Percentiles rank a stretch among this genome's conserved stretches.
Evolutionary conservation across 306 rosid genomes (phyloP).

Genomic region (Rosa chinensis): DNA sequence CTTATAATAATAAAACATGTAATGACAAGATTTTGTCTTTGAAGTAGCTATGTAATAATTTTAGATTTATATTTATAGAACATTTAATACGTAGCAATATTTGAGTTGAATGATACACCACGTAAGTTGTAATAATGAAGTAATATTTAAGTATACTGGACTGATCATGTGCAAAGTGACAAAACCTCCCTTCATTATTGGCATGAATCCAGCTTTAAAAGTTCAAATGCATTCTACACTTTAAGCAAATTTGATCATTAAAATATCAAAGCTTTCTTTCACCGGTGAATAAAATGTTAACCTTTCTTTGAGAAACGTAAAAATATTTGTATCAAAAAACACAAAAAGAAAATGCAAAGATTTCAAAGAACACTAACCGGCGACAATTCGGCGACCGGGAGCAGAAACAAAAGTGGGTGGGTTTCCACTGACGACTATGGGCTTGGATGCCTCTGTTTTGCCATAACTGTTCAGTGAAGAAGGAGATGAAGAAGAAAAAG

Average conservation of each 20-base stretch:
- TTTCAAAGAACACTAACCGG: slow-evolving; percentile 54
- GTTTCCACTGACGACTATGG: slow-evolving; percentile 74
- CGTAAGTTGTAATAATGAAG: background rate
- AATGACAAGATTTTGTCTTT: background rate
- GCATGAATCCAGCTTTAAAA: background rate
- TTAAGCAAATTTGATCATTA: slow-evolving; percentile 13
- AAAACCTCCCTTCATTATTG: background rate
- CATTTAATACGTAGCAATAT: background rate
- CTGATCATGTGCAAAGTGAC: background rate
- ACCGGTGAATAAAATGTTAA: background rate
- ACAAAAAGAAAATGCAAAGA: background rate
- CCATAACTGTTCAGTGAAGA: slow-evolving; percentile 37
- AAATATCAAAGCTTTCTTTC: background rate
- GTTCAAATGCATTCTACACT: slow-evolving; percentile 3
- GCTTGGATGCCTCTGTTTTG: slow-evolving; percentile 41
- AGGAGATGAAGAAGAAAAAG: slow-evolving; percentile 29
- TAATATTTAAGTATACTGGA: background rate
- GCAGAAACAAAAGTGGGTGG: slow-evolving; percentile 94
- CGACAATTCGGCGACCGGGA: slow-evolving; percentile 89
- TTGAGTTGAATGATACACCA: background rate
- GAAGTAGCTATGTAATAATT: background rate
- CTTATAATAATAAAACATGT: background rate
- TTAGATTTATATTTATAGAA: background rate
- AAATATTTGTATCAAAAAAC: background rate
- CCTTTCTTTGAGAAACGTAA: background rate